phyloP scores from a whole-genome alignment of 257 asterid species.

The Voacanga thouarsii region DNA sequence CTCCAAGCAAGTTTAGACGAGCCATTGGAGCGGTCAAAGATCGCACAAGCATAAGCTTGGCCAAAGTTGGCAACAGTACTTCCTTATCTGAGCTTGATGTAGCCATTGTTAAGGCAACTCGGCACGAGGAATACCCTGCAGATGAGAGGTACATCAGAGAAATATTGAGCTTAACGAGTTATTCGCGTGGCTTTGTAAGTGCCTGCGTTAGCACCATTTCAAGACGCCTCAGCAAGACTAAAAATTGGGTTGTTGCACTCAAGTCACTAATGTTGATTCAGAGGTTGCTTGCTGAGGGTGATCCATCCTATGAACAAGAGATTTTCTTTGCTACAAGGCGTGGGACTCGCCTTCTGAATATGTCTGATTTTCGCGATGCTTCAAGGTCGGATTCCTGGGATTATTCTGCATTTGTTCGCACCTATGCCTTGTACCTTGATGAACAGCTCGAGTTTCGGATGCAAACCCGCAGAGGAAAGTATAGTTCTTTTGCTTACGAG shows the following conservation, averaged over 20 bases:
- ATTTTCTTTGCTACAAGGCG: constrained; percentile 82
- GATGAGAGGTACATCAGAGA: constrained; percentile 82
- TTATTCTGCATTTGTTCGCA: constrained; percentile 76
- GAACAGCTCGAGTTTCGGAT: constrained; percentile 76
- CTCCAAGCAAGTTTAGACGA: constrained; percentile 76
- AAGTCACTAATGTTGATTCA: constrained; percentile 80
- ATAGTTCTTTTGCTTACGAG: constrained; percentile 36
- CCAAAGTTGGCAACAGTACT: constrained; percentile 72
- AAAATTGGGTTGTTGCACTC: constrained; percentile 86
- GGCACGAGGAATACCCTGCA: constrained; percentile 94
- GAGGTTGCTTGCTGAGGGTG: constrained; percentile 75
- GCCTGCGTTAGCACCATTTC: constrained; percentile 67
- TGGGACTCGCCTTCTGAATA: constrained; percentile 88
- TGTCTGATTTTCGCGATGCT: constrained; percentile 76
- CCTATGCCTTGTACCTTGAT: constrained; percentile 71
- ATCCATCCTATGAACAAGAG: constrained; percentile 73
- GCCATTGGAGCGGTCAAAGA: constrained; percentile 97
- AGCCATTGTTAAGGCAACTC: constrained; percentile 90
- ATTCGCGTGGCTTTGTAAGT: constrained; percentile 65
- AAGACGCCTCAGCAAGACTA: constrained; percentile 80
- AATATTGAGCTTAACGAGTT: constrained; percentile 62
- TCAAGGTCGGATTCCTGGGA: constrained; percentile 71
- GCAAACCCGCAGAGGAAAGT: constrained; percentile 64
- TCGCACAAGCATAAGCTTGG: constrained; percentile 85
- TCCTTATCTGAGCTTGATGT: constrained; percentile 75